A percentile compares a stretch with the other conserved stretches of the same genome.
Conservation (phyloP, 2,329 filamentous ascomycete genomes). For the Colletotrichum sansevieriae region DNA sequence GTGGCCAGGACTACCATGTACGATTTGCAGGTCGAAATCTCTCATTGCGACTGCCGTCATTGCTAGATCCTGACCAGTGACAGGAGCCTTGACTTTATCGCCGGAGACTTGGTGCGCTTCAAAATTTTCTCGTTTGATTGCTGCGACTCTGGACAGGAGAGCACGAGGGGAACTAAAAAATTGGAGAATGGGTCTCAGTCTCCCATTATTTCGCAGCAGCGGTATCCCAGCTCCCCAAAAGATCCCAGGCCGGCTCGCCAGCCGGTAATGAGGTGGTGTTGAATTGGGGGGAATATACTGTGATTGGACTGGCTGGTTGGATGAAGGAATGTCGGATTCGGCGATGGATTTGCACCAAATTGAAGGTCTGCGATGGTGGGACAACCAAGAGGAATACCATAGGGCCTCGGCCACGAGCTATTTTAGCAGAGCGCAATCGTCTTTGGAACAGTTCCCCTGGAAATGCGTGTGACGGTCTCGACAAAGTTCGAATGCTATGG, state of each 20-base stretch:
- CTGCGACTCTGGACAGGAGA: slow-evolving; percentile 26
- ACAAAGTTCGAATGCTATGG: slow-evolving; percentile 19
- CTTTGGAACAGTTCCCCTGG: slow-evolving; percentile 3
- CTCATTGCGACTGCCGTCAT: slow-evolving; percentile 24
- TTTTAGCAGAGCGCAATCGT: slow-evolving; percentile 17
- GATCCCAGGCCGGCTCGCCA: slow-evolving; percentile 21
- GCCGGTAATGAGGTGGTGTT: slow-evolving; percentile 4
- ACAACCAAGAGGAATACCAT: slow-evolving; percentile 22
- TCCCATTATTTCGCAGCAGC: slow-evolving; percentile 29
- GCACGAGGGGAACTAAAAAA: slow-evolving; percentile 5
- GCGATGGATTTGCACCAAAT: slow-evolving; percentile 25
- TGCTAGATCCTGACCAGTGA: slow-evolving; percentile 4
- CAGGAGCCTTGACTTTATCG: not conserved
- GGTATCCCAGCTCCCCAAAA: slow-evolving; percentile 26
- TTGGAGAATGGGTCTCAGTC: slow-evolving; percentile 30
- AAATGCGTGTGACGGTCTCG: slow-evolving; percentile 13
- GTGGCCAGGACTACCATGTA: slow-evolving; percentile 25
- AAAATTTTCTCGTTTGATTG: slow-evolving; percentile 20
- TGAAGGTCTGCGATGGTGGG: slow-evolving; percentile 29
- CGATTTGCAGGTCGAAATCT: slow-evolving; percentile 38
- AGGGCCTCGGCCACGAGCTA: slow-evolving; percentile 28
- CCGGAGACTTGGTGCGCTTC: slow-evolving; percentile 13
- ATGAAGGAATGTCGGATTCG: slow-evolving; percentile 17
- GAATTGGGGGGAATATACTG: slow-evolving; percentile 1
- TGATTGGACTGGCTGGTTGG: slow-evolving; percentile 18